Evolutionary conservation across 176 grass and related monocot species (phyloP), one percentile per base, ranked within the genome.

Genomic region (Carex kokanica): DNA sequence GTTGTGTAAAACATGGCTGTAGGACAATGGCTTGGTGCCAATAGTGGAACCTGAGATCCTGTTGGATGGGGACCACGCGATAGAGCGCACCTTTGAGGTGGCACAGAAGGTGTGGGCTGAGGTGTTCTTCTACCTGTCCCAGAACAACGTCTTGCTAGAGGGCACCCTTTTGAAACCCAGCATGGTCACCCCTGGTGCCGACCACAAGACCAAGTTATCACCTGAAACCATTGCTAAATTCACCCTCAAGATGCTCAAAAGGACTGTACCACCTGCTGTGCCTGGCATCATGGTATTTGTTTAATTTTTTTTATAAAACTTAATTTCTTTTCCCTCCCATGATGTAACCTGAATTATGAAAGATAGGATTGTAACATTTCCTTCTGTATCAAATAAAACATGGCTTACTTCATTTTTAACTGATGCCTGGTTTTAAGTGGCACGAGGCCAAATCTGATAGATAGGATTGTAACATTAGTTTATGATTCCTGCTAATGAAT

Each of bases 21-120:
- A 99, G 96, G 93, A 92, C 81, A 99, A 95, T 72, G 96, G 96
- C 2, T 86, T 99, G 54, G 96, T 95, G 62, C 96, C 96, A 47
- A 99, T 95, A 81, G 93, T 99, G 75, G 96, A 99, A 87, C 96
- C 93, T 71, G 96, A 99, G 86, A 95, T 98, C 85, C 96, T 98
- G 53, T 91, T 98, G 17, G 96, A 98, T 78, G 96, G 96, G 45
- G 93, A 93, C 43, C 96, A 98, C 78, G 13, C 74, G 0, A 98
- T 98, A 4, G 96, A 98, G 71, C 92, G 84, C 61, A 98, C 93
- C 56, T 93, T 95, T 53, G 93, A 93, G 71, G 96, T 98, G 18
- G 96, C 96, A 70, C 89, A 98, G 87, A 98, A 90, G 68, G 96
- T 98, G 53, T 98, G 96, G 96, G 92, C 92, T 0, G 96, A 98